Evolutionary conservation across 225 moss, liverwort and hornwort genomes (phyloP), one percentile per base, ranked within the genome.

Genomic region (Sphagnum tenellum): DNA sequence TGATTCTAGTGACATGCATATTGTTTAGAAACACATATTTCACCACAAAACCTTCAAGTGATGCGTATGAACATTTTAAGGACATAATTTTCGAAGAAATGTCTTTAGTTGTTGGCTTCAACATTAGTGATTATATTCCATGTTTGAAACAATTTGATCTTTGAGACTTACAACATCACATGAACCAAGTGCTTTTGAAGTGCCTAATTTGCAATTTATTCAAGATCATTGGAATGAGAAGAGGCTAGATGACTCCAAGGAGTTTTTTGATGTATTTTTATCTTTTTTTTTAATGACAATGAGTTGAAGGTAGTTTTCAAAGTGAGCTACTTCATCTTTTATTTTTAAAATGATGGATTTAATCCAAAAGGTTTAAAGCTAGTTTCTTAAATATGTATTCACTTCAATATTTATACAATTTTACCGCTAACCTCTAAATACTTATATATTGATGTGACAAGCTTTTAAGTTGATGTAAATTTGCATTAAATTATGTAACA

Each of bases 181-280:
- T 67, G 8, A 55, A 9, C 55, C 64, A 85, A 78, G 63, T 85
- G 4, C 75, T 72, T 5, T 64, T 49, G 8, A 59, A 0, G 3
- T 79, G 3, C 78, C 81, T n/a, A 74, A 76, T 49, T 57, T 78
- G 56, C 73, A 81, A 69, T 78, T 76, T 14, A 78, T 73, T 10
- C 73, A 82, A 5, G 29, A 4, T 6, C 9, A 6, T 52, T 5
- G 9, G 52, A 9, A 52, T 3, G 9, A 11, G 1, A 10, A 10
- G 47, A 8, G 8, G 5, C 7, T n/a, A 10, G 12, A 29, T 5
- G 14, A 9, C 45, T 2, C 44, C 9, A 60, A 4, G 5, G 8
- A 60, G 29, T 3, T 44, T n/a, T 29, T 44, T 5, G 60, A 60
- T 2, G 29, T 44, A 0, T 60, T 7, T 9, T 45, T 44, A 45